These are phyloP conservation scores for Pisolithus thermaeus DNA, from an alignment of 1,284 basidiomycete species.

Conservation along the genomic window DNA sequence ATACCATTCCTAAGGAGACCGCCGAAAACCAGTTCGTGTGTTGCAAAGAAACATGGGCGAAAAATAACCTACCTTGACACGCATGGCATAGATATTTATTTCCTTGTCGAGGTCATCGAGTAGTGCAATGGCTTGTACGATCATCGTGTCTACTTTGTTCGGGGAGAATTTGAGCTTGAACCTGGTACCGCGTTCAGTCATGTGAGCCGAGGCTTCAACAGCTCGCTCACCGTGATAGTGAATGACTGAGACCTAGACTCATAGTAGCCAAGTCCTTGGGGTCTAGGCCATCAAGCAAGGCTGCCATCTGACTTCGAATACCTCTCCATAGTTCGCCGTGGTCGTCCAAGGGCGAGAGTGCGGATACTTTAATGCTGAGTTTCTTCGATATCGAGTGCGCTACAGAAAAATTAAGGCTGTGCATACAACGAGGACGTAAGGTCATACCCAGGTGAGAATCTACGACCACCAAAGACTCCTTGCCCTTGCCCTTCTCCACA, in stretches of 20 bases:
- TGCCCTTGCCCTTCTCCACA: constrained; percentile 81
- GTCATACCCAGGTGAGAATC: constrained; percentile 86
- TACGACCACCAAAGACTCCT: constrained; percentile 84
- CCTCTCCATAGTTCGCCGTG: constrained; percentile 88
- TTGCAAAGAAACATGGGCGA: neutral
- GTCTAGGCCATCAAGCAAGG: constrained; percentile 85
- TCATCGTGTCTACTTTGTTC: constrained; percentile 99
- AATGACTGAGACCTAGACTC: constrained; percentile 96
- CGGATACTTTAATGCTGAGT: constrained; percentile 82
- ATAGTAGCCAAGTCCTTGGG: constrained; percentile 95
- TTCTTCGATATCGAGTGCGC: constrained; percentile 90
- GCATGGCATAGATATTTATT: constrained; percentile 99
- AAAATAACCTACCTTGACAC: constrained; percentile 77
- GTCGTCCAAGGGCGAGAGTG: constrained; percentile 36
- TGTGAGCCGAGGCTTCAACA: constrained; percentile 3
- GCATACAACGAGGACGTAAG: neutral
- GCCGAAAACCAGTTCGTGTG: constrained; percentile 2
- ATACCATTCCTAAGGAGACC: constrained; percentile 83
- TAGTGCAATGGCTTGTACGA: constrained; percentile 97
- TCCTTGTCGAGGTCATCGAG: constrained; percentile 99
- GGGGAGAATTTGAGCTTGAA: constrained; percentile 99
- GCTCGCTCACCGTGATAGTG: constrained; percentile 70
- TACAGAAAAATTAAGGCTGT: constrained; percentile 24
- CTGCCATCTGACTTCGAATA: constrained; percentile 85
- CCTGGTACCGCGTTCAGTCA: constrained; percentile 35